Evolutionary conservation across 257 asterid genomes (phyloP).

Genomic region (Marsdenia floribunda): DNA sequence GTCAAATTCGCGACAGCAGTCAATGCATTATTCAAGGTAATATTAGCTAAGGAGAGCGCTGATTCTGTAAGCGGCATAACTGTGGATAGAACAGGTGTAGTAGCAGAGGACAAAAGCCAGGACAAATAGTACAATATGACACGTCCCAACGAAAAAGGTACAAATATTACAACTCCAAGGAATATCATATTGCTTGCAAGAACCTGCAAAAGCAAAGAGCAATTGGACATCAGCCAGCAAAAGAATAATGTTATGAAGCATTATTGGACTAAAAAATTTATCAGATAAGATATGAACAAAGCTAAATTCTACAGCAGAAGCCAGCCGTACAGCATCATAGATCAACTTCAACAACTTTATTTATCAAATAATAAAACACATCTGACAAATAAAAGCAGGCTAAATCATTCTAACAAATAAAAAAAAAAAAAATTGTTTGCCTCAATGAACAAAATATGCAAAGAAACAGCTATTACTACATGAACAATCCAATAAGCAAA

Average conservation of each 20-base stretch:
- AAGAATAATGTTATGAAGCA: not conserved
- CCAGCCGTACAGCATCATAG: not conserved
- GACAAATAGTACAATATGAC: slow-evolving; percentile 57
- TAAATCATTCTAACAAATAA: not conserved
- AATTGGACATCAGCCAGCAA: not conserved
- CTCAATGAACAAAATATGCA: not conserved
- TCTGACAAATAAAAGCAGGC: not conserved
- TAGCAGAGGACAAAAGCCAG: slow-evolving; percentile 76
- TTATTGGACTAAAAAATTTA: not conserved
- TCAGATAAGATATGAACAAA: not conserved
- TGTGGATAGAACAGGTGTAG: slow-evolving; percentile 72
- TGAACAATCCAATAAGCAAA: not conserved
- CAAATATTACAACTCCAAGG: slow-evolving; percentile 81
- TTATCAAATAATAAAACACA: not conserved
- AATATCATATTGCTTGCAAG: slow-evolving; percentile 99
- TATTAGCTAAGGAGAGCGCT: slow-evolving; percentile 81
- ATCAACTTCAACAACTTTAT: not conserved
- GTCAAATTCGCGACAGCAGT: slow-evolving; percentile 78
- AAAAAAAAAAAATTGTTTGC: not conserved
- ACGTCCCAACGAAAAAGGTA: slow-evolving; percentile 89
- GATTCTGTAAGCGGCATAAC: slow-evolving; percentile 81
- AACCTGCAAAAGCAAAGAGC: slow-evolving; percentile 53
- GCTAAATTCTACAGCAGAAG: not conserved
- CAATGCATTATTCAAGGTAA: slow-evolving; percentile 63
- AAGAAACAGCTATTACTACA: not conserved